Percentiles rank a stretch among this genome's conserved stretches.
Conservation (phyloP, 345 rosid genomes). For the Camelina sativa region DNA sequence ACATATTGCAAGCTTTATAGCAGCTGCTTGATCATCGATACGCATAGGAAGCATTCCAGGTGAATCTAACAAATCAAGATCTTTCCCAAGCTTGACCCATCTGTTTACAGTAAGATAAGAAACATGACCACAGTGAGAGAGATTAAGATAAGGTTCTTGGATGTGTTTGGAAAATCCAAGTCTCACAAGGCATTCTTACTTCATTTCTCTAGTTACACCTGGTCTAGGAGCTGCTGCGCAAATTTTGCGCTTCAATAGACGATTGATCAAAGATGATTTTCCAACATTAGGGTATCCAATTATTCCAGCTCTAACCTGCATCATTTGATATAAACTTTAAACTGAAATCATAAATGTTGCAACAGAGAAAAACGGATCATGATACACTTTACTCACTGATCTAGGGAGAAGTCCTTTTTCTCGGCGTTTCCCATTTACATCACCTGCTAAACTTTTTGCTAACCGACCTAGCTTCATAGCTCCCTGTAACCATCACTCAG, state of each 20-base stretch:
- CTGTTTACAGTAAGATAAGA: constrained; percentile 37
- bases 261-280: constrained; percentile 91
- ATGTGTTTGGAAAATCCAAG: neutral
- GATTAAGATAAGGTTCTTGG: neutral
- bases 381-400: constrained; percentile 52
- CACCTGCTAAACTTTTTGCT: constrained; percentile 73
- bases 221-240: constrained; percentile 97
- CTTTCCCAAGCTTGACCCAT: constrained; percentile 90
- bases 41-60: constrained; percentile 95
- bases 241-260: constrained; percentile 83
- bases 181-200: constrained; percentile 46
- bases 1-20: constrained; percentile 94
- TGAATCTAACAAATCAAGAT: constrained; percentile 87
- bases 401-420: constrained; percentile 93
- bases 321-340: neutral
- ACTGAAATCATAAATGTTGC: neutral
- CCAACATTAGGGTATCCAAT: constrained; percentile 99
- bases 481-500: constrained; percentile 57
- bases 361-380: neutral
- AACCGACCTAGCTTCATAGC: constrained; percentile 76
- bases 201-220: constrained; percentile 87
- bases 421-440: constrained; percentile 78
- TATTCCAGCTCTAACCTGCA: constrained; percentile 92
- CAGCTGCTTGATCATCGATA: constrained; percentile 85
- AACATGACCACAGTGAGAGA: constrained; percentile 15